A percentile compares a stretch with the other conserved stretches of the same genome.
Evolutionary conservation across 306 rosid species (phyloP).

Genomic region (Vicia faba): DNA sequence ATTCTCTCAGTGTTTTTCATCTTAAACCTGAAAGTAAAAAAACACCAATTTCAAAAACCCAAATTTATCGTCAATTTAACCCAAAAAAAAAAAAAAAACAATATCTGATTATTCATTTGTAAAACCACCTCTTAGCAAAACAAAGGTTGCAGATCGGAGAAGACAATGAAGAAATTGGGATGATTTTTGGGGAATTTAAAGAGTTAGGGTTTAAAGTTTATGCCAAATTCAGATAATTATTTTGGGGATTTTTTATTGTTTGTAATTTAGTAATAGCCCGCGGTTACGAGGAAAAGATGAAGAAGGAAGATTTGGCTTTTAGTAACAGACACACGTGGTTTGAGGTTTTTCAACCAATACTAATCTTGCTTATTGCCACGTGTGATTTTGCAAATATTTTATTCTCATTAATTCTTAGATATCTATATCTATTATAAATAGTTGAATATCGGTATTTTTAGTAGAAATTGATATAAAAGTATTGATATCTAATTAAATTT

Average conservation of each 20-base stretch:
- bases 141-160: conserved; percentile 54
- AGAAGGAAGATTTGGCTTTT: conserved; percentile 11
- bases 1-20: conserved; percentile 77
- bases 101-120: not conserved
- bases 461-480: too few species aligned
- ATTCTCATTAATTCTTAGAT: too few species aligned
- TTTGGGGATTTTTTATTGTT: not conserved
- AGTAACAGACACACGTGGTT: conserved; percentile 37
- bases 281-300: conserved; percentile 22
- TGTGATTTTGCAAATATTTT: not conserved
- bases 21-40: conserved; percentile 50
- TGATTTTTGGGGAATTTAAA: conserved; percentile 33
- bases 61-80: not conserved
- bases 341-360: conserved; percentile 36
- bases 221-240: not conserved
- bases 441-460: too few species aligned
- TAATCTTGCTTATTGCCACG: conserved; percentile 27
- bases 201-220: conserved; percentile 59
- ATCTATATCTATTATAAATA: too few species aligned
- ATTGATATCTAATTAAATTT: too few species aligned
- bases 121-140: conserved; percentile 24
- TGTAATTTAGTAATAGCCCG: conserved; percentile 7
- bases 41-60: conserved; percentile 25
- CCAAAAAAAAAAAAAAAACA: not conserved
- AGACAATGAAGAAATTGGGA: conserved; percentile 1